A percentile compares a stretch with the other conserved stretches of the same genome.
Evolutionary conservation across 441 rosid genomes (phyloP).

Genomic region (Jatropha podagrica): DNA sequence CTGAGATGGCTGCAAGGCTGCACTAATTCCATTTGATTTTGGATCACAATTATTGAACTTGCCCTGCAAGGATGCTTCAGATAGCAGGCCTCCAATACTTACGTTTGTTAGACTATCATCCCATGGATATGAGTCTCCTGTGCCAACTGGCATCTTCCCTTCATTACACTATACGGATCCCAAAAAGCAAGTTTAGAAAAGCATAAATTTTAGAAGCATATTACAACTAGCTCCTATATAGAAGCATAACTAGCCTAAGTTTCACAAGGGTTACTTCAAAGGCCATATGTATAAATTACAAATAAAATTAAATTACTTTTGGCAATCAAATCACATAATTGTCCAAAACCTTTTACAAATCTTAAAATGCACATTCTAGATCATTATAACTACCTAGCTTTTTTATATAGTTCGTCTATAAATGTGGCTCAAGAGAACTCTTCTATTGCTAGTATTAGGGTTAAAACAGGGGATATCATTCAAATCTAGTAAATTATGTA

Average conservation of each 20-base stretch:
- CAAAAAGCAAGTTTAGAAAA: conserved; percentile 23
- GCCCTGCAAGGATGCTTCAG: conserved; percentile 73
- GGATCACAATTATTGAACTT: conserved; percentile 32
- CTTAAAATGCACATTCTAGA: neutral
- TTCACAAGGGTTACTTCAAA: neutral
- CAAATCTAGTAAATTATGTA: neutral
- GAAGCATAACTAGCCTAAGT: neutral
- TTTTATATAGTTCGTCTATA: neutral
- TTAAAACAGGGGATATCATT: neutral
- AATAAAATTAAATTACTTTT: neutral
- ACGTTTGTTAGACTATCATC: conserved; percentile 63
- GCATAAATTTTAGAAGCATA: conserved; percentile 5
- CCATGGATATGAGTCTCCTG: conserved; percentile 49
- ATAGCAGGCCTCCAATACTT: conserved; percentile 83
- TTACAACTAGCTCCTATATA: neutral
- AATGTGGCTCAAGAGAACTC: neutral
- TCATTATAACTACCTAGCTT: neutral
- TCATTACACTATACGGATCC: conserved; percentile 43
- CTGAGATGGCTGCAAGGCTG: conserved; percentile 46
- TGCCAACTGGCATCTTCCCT: conserved; percentile 30
- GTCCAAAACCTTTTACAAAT: neutral
- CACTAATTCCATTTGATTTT: conserved; percentile 39
- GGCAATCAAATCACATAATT: neutral
- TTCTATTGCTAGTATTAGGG: neutral
- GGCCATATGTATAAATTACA: neutral